Percentiles rank a stretch among this genome's conserved stretches.
Conservation (phyloP, 1,139 yeast species). For the Debaryomycetaceae sp. region DNA sequence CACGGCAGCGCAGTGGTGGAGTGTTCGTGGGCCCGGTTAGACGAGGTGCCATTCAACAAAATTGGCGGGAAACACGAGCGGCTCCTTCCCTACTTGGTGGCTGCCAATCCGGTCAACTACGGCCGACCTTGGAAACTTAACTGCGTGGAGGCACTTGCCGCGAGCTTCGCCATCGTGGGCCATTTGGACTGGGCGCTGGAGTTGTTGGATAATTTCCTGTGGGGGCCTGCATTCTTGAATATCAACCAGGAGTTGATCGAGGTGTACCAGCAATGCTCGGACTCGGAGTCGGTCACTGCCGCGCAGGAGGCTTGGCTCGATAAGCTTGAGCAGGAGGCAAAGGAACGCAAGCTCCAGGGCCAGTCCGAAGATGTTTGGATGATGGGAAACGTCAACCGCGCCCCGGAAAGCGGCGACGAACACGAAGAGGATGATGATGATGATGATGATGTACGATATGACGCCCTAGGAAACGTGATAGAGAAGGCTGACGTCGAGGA, state of each 20-base stretch:
- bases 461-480: constrained; percentile 11
- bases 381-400: constrained; percentile 70
- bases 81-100: constrained; percentile 84
- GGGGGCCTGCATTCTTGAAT: constrained; percentile 87
- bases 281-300: constrained; percentile 62
- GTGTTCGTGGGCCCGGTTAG: constrained; percentile 96
- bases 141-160: constrained; percentile 97
- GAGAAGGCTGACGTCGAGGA: constrained; percentile 10
- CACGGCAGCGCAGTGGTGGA: constrained; percentile 95
- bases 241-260: constrained; percentile 77
- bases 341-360: constrained; percentile 53
- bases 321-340: constrained; percentile 62
- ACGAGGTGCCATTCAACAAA: constrained; percentile 88
- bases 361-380: constrained; percentile 68
- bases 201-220: constrained; percentile 73
- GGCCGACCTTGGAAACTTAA: constrained; percentile 96
- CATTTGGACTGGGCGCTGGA: constrained; percentile 84
- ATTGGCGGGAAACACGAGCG: constrained; percentile 92
- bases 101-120: constrained; percentile 95
- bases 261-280: constrained; percentile 74
- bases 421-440: constrained; percentile 13
- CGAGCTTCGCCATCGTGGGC: constrained; percentile 94
- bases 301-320: constrained; percentile 80
- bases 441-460: constrained; percentile 12
- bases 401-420: constrained; percentile 10